Evolutionary conservation across 2,329 filamentous ascomycete species (phyloP).

Genomic region (Paraphoma chrysanthemicola): DNA sequence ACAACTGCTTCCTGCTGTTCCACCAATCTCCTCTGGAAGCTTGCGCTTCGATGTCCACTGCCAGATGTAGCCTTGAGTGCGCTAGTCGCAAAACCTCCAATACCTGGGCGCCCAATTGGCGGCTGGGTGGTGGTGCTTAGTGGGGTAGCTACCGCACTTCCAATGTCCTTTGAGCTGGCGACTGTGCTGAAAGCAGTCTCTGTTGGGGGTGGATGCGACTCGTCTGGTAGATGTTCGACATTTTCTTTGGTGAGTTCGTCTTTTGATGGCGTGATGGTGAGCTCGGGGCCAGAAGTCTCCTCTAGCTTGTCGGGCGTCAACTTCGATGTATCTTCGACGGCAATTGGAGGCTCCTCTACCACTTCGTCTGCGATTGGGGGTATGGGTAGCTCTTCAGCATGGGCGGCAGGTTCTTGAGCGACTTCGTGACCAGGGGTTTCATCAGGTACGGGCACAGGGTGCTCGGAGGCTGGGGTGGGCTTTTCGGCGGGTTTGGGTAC

Average conservation of each 20-base stretch:
- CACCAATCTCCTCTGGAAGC: constrained; percentile 83
- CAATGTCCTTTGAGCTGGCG: constrained; percentile 80
- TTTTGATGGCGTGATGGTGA: constrained; percentile 69
- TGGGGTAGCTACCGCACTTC: constrained; percentile 66
- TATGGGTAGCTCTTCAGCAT: constrained; percentile 50
- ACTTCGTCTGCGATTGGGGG: constrained; percentile 48
- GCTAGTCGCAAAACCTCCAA: constrained; percentile 79
- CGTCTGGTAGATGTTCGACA: constrained; percentile 87
- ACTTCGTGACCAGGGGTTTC: constrained; percentile 50
- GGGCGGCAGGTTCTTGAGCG: constrained; percentile 44
- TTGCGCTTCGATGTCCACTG: constrained; percentile 70
- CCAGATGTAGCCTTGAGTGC: constrained; percentile 77
- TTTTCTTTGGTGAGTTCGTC: constrained; percentile 90
- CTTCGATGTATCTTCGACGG: constrained; percentile 34
- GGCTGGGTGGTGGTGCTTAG: constrained; percentile 60
- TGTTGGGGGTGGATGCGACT: constrained; percentile 76
- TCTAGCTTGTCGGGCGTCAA: constrained; percentile 48
- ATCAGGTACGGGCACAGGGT: constrained; percentile 37
- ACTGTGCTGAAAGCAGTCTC: constrained; percentile 88
- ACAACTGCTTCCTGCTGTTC: constrained; percentile 98
- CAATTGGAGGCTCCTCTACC: constrained; percentile 38
- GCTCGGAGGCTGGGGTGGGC: constrained; percentile 46
- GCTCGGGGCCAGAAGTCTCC: constrained; percentile 60
- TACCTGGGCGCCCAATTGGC: constrained; percentile 65
- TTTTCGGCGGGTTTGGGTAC: constrained; percentile 46